Conservation (phyloP, 2,329 filamentous ascomycete genomes). For the Chrysoporthe puriensis region DNA sequence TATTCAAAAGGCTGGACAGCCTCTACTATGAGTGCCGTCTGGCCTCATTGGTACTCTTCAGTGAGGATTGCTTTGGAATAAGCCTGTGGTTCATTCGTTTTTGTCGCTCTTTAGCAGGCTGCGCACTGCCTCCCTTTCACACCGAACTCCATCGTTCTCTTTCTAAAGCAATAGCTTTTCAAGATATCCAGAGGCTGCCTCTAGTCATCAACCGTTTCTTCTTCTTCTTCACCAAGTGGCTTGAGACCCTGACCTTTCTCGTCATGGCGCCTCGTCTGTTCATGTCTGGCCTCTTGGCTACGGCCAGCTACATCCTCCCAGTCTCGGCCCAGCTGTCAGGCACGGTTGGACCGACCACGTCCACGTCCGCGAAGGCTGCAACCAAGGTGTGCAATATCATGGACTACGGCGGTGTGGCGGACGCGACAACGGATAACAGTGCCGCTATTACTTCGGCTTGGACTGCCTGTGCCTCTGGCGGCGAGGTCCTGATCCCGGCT, state of each 20-base stretch:
- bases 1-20: slow-evolving; percentile 10
- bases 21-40: neutral
- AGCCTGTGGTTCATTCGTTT: slow-evolving; percentile 1
- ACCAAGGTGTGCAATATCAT: slow-evolving; percentile 51
- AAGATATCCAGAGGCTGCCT: neutral
- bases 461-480: slow-evolving; percentile 49
- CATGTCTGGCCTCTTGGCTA: slow-evolving; percentile 24
- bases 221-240: neutral
- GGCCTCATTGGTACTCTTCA: neutral
- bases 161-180: neutral
- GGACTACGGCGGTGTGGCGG: slow-evolving; percentile 52
- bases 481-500: slow-evolving; percentile 51
- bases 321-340: slow-evolving; percentile 34
- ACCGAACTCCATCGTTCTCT: neutral
- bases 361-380: slow-evolving; percentile 34
- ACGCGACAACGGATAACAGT: slow-evolving; percentile 48
- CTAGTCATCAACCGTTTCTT: neutral
- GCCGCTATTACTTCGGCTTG: slow-evolving; percentile 35
- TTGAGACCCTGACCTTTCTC: too few species aligned
- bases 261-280: slow-evolving; percentile 23
- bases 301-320: slow-evolving; percentile 22
- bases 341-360: slow-evolving; percentile 36
- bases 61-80: neutral
- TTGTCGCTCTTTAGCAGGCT: slow-evolving; percentile 13
- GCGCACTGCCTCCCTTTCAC: slow-evolving; percentile 13